Evolutionary conservation across 75 land plant genomes (phyloP), one percentile per base, ranked within the genome.

Genomic region (Picea sitchensis): DNA sequence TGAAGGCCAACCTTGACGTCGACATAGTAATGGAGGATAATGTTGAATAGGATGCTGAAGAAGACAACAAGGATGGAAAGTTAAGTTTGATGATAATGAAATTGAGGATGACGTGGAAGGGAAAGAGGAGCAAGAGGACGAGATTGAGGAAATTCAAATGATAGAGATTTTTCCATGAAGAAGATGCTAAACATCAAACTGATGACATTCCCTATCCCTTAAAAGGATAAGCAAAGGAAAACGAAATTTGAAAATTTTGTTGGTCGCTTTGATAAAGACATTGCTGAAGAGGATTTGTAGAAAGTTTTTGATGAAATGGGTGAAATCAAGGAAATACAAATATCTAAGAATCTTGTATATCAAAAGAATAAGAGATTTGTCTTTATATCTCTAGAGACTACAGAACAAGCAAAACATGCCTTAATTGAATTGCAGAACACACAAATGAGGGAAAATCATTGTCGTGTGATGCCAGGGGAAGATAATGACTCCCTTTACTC

Each of bases 331-430:
- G 87, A 83, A 59, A 79, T 85, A 30, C 80, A 89, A 17, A 79
- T 91, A 18, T 81, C 85, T 73, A 87, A 62, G 78, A 81, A 89
- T 78, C 86, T 87, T 31, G 59, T 58, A 58, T 87, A 91, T 54
- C 81, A 90, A 76, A 89, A 85, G 81, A 89, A 85, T 62, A 87
- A 87, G 61, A 89, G 93, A 1, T 91, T 85, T 82, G 91, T 86
- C 14, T 91, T 89, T 68, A 76, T 91, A 32, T 89, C 84, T 4
- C 87, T 80, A 78, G 91, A 87, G 7, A 85, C 91, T 38, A 61
- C 78, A 5, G 91, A 90, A 68, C 85, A 89, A 81, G 89, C 91
- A 13, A 91, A 85, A 73, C 68, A 75, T 2, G 93, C 83, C 76
- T 84, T 87, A 32, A n/a, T 76, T 20, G 89, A 87, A 34, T 68